Evolutionary conservation across 495 filamentous ascomycete genomes (phyloP).

Genomic region (Penicillium desertorum): DNA sequence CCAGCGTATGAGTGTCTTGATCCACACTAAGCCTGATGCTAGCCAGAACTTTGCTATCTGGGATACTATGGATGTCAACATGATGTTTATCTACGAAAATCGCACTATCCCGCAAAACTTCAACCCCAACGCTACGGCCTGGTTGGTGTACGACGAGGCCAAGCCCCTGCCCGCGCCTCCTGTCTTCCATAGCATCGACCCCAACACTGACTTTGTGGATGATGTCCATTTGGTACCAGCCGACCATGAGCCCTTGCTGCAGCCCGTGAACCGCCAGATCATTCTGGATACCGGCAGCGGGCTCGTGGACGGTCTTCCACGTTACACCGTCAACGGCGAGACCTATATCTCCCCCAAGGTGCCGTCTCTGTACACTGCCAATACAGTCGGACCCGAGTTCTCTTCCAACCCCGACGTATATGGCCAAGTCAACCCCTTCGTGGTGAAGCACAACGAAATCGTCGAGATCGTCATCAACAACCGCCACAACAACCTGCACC

Average conservation of each 20-base stretch:
- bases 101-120: slow-evolving; percentile 29
- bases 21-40: slow-evolving; percentile 53
- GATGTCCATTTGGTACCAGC: slow-evolving; percentile 68
- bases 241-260: slow-evolving; percentile 56
- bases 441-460: slow-evolving; percentile 48
- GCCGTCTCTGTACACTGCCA: slow-evolving; percentile 71
- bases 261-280: slow-evolving; percentile 36
- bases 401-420: slow-evolving; percentile 51
- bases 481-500: slow-evolving; percentile 59
- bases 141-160: slow-evolving; percentile 68
- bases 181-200: slow-evolving; percentile 45
- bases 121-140: slow-evolving; percentile 77
- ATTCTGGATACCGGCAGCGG: slow-evolving; percentile 51
- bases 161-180: slow-evolving; percentile 58
- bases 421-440: slow-evolving; percentile 43
- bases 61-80: slow-evolving; percentile 55
- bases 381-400: slow-evolving; percentile 46
- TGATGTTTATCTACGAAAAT: slow-evolving; percentile 50
- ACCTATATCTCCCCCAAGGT: slow-evolving; percentile 62
- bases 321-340: slow-evolving; percentile 48
- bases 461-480: slow-evolving; percentile 68
- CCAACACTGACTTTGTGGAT: slow-evolving; percentile 61
- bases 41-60: slow-evolving; percentile 56
- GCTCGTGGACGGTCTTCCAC: slow-evolving; percentile 57
- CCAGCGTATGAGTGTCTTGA: slow-evolving; percentile 68